Conservation (phyloP, 495 filamentous ascomycete genomes). For the Melanomma pulvis-pyrius region DNA sequence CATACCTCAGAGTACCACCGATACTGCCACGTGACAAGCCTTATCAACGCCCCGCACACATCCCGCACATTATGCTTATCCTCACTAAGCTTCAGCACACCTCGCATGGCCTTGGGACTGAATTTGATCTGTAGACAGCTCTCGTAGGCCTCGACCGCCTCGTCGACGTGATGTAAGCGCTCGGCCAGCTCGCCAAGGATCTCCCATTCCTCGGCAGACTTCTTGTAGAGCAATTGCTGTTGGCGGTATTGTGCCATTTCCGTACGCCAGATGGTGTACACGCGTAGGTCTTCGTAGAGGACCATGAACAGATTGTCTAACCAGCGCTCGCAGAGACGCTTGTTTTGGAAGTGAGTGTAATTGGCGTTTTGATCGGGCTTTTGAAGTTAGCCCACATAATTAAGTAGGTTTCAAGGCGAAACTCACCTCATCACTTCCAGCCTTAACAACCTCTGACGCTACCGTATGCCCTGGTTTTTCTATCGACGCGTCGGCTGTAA, state of each 20-base stretch:
- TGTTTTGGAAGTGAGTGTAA: conserved; percentile 83
- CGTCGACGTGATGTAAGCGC: conserved; percentile 83
- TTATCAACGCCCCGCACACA: conserved; percentile 77
- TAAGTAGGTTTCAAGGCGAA: conserved; percentile 8
- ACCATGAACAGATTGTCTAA: conserved; percentile 99
- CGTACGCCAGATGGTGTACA: conserved; percentile 98
- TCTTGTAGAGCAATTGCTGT: conserved; percentile 89
- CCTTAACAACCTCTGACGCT: conserved; percentile 78
- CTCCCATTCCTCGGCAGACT: conserved; percentile 96
- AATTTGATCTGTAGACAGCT: conserved; percentile 81
- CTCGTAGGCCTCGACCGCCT: conserved; percentile 89
- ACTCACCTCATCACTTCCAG: conserved; percentile 65
- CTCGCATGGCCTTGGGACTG: conserved; percentile 85
- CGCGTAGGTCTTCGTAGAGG: conserved; percentile 93
- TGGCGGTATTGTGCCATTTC: conserved; percentile 92
- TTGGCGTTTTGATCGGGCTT: conserved; percentile 50
- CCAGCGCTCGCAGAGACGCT: conserved; percentile 96
- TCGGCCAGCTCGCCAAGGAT: conserved; percentile 93
- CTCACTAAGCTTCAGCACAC: conserved; percentile 77
- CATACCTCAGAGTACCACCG: conserved; percentile 94
- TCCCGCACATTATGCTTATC: conserved; percentile 71
- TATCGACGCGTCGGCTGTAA: conserved; percentile 53
- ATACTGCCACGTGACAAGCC: conserved; percentile 95
- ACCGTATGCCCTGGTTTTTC: conserved; percentile 83
- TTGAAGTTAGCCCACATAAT: conserved; percentile 48